These are phyloP conservation scores for Viola pubescens DNA, from an alignment of 441 rosid species.

Conservation along the genomic window DNA sequence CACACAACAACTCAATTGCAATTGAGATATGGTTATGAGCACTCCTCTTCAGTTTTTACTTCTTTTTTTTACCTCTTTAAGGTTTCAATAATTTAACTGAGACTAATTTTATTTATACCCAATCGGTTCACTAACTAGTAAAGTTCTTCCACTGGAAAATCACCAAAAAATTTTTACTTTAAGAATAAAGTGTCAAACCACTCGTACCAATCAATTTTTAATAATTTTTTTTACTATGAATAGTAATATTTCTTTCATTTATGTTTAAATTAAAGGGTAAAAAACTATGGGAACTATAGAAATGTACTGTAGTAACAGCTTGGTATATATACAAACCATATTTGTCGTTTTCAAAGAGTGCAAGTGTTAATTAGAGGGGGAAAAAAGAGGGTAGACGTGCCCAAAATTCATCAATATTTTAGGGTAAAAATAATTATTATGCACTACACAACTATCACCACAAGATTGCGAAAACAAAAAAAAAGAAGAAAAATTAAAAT, in stretches of 20 bases:
- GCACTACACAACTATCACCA: constrained; percentile 18
- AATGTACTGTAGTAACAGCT: not conserved
- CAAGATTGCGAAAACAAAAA: constrained; percentile 13
- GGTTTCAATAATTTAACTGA: no score
- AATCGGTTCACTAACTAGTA: no score
- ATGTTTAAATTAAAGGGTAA: constrained; percentile 2
- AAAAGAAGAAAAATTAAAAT: constrained; percentile 17
- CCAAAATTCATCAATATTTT: constrained; percentile 29
- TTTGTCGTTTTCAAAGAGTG: constrained; percentile 26
- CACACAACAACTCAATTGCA: not conserved
- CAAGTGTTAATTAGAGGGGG: constrained; percentile 16
- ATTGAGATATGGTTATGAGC: no score
- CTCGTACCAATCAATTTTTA: no score
- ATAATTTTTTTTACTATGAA: no score
- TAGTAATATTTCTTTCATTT: no score
- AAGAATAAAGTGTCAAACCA: no score
- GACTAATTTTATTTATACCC: no score
- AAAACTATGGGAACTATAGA: constrained; percentile 15
- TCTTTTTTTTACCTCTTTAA: not conserved
- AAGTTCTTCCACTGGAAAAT: no score
- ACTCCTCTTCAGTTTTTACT: no score
- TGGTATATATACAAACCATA: no score
- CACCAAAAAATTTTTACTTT: no score
- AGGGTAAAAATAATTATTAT: constrained; percentile 25
- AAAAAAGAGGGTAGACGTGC: constrained; percentile 33